A percentile compares a stretch with the other conserved stretches of the same genome.
These are phyloP conservation scores for Gossypium stocksii DNA, from an alignment of 345 rosid genomes.

Conservation along the genomic window DNA sequence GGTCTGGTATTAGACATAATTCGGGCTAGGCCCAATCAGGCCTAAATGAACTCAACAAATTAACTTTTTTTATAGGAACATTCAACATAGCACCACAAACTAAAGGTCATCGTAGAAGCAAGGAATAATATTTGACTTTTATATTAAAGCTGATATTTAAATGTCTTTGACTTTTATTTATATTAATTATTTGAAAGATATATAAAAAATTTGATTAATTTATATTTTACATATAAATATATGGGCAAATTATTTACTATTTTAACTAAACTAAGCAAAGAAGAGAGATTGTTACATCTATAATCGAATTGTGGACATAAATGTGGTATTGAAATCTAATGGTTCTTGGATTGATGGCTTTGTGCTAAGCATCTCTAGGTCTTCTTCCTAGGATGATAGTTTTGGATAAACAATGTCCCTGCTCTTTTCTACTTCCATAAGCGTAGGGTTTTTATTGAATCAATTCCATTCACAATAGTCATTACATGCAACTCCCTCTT, in stretches of 20 bases:
- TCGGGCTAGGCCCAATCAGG: too few relatives aligned
- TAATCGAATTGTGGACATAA: slow-evolving; percentile 54
- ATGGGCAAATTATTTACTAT: neutral
- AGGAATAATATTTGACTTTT: too few relatives aligned
- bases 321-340: slow-evolving; percentile 59
- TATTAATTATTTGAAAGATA: too few relatives aligned
- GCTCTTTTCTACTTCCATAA: slow-evolving; percentile 42
- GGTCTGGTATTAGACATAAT: too few relatives aligned
- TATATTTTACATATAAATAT: too few relatives aligned
- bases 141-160: too few relatives aligned
- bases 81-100: too few relatives aligned
- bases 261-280: neutral
- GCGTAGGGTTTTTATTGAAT: slow-evolving; percentile 38
- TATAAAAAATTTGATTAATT: too few relatives aligned
- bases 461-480: slow-evolving; percentile 42
- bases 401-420: slow-evolving; percentile 55
- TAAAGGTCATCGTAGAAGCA: too few relatives aligned
- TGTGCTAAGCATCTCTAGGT: slow-evolving; percentile 52
- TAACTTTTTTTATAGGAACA: too few relatives aligned
- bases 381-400: slow-evolving; percentile 63
- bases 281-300: slow-evolving; percentile 14
- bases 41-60: too few relatives aligned
- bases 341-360: slow-evolving; percentile 48
- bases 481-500: slow-evolving; percentile 66
- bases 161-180: too few relatives aligned